A percentile compares a stretch with the other conserved stretches of the same genome.
Conservation (phyloP, 208 protist species). For the Acanthamoeba lenticulata region DNA sequence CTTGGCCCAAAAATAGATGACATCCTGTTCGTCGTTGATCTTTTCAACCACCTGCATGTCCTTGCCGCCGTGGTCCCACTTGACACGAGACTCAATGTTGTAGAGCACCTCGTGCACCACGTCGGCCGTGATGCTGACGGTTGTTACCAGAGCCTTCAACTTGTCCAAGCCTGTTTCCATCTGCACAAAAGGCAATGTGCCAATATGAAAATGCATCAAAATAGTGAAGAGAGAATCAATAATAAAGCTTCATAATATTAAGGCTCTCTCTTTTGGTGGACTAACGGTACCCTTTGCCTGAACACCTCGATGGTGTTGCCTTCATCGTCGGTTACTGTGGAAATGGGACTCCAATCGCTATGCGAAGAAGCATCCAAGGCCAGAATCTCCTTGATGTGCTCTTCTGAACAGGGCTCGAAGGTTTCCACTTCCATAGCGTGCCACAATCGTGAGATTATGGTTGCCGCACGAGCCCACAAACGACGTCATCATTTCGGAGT, state of each 20-base stretch:
- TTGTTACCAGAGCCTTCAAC: slow-evolving; percentile 12
- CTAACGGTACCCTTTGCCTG: not conserved
- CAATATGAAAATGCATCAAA: not conserved
- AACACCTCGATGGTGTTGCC: slow-evolving; percentile 49
- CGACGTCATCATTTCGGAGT: too few species aligned
- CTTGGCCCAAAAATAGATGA: slow-evolving; percentile 55
- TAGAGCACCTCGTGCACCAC: slow-evolving; percentile 4
- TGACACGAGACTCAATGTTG: slow-evolving; percentile 8
- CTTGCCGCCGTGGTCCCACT: slow-evolving; percentile 53
- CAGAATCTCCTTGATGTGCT: not conserved
- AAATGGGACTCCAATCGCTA: not conserved
- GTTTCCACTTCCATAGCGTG: not conserved
- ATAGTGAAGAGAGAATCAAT: not conserved
- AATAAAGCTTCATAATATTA: too few species aligned
- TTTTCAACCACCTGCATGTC: slow-evolving; percentile 58
- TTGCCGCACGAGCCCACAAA: too few species aligned
- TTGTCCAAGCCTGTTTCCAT: slow-evolving; percentile 21
- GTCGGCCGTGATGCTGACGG: not conserved
- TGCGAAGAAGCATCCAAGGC: not conserved
- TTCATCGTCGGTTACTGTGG: not conserved
- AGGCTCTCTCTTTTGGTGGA: not conserved
- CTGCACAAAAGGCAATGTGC: not conserved
- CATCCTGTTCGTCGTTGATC: slow-evolving; percentile 29
- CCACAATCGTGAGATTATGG: too few species aligned
- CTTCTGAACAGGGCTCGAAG: slow-evolving; percentile 3